Evolutionary conservation across 73 alveolate genomes (phyloP).

Genomic region (Stentor coeruleus): DNA sequence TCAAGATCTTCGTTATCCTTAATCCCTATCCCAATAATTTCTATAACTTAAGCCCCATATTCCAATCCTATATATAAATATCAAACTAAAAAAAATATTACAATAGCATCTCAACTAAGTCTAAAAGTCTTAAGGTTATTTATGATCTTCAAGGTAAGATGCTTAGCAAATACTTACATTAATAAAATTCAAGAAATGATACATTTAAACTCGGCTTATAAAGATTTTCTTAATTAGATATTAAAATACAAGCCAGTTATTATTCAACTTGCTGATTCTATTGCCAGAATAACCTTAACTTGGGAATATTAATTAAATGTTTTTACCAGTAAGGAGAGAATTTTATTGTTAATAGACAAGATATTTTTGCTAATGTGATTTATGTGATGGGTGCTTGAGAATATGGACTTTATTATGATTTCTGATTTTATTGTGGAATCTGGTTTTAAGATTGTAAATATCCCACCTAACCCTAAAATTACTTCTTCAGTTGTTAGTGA

Average conservation of each 20-base stretch:
- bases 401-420: not conserved
- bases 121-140: slow-evolving; percentile 33
- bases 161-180: not conserved
- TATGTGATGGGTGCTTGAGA: not conserved
- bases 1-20: not conserved
- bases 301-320: not conserved
- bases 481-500: not conserved
- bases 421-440: not conserved
- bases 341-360: not conserved
- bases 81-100: no score
- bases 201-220: not conserved
- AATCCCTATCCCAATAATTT: no score
- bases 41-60: no score
- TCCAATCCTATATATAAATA: no score
- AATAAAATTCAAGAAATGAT: not conserved
- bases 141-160: no score
- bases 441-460: not conserved
- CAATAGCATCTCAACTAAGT: not conserved
- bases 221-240: no score
- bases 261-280: not conserved
- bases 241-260: not conserved
- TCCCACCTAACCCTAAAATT: not conserved
- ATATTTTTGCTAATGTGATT: not conserved
- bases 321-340: not conserved
- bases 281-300: not conserved